Percentiles rank a stretch among this genome's conserved stretches.
Conservation (phyloP, 306 rosid species). For the Quercus robur region DNA sequence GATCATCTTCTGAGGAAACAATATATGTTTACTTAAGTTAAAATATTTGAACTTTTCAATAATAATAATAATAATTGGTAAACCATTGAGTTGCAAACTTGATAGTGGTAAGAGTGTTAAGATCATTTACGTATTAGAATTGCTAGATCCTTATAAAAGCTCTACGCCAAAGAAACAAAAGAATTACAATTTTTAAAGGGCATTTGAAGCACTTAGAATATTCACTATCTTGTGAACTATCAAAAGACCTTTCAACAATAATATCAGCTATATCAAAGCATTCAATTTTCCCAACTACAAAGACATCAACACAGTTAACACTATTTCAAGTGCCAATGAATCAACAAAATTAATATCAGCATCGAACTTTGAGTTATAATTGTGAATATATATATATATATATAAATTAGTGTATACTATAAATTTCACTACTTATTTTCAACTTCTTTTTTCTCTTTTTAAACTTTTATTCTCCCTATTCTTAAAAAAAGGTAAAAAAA, state of each 20-base stretch:
- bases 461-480: no score
- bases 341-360: constrained; percentile 10
- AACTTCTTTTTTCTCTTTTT: no score
- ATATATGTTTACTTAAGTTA: no score
- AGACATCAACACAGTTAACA: constrained; percentile 19
- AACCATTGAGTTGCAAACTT: not conserved
- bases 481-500: no score
- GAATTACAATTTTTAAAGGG: constrained; percentile 39
- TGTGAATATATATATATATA: not conserved
- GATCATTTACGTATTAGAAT: not conserved
- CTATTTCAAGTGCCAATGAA: constrained; percentile 20
- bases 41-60: no score
- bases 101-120: not conserved
- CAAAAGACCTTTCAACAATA: constrained; percentile 28
- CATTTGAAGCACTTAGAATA: constrained; percentile 28
- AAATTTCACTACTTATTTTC: no score
- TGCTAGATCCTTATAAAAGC: not conserved
- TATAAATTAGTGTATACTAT: no score
- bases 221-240: constrained; percentile 34
- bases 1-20: no score
- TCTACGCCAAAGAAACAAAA: not conserved
- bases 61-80: no score
- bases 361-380: not conserved
- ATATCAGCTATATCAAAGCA: constrained; percentile 27
- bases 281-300: constrained; percentile 25